phyloP scores from a whole-genome alignment of 2,329 filamentous ascomycete genomes.

The Botrytis medusae region DNA sequence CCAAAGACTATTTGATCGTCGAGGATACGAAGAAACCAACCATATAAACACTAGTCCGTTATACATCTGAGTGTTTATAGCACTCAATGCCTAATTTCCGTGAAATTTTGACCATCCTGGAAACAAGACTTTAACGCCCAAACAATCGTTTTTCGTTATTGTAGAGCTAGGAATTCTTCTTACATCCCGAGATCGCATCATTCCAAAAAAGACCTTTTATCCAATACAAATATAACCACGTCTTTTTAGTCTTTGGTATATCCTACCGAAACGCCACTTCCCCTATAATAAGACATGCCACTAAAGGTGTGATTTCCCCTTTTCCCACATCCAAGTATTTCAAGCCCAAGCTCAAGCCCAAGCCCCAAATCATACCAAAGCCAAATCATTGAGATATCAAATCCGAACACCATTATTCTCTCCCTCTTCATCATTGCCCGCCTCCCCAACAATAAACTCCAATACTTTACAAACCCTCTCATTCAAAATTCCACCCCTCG shows the following conservation, averaged over 20 bases:
- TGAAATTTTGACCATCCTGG: not conserved
- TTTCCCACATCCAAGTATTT: not conserved
- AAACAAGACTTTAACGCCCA: not conserved
- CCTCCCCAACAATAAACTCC: slow-evolving; percentile 44
- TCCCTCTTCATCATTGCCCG: slow-evolving; percentile 44
- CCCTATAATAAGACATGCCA: no score
- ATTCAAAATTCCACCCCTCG: slow-evolving; percentile 41
- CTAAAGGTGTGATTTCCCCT: not conserved
- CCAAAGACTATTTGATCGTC: no score
- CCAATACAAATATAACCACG: not conserved
- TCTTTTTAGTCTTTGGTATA: not conserved
- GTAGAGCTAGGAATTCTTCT: not conserved
- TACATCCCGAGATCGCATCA: not conserved
- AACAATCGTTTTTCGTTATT: not conserved
- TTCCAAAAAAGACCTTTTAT: not conserved
- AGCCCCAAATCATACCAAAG: not conserved
- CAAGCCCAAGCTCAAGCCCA: not conserved
- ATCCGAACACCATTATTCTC: slow-evolving; percentile 29
- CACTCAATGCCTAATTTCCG: not conserved
- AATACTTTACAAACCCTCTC: slow-evolving; percentile 43
- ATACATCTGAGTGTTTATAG: not conserved
- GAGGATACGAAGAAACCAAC: not conserved
- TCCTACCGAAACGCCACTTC: slow-evolving; percentile 3
- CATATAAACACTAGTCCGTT: not conserved
- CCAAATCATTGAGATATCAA: not conserved